Evolutionary conservation across 805 yeast genomes (phyloP).

Genomic region (Suhomyces kilbournensis): DNA sequence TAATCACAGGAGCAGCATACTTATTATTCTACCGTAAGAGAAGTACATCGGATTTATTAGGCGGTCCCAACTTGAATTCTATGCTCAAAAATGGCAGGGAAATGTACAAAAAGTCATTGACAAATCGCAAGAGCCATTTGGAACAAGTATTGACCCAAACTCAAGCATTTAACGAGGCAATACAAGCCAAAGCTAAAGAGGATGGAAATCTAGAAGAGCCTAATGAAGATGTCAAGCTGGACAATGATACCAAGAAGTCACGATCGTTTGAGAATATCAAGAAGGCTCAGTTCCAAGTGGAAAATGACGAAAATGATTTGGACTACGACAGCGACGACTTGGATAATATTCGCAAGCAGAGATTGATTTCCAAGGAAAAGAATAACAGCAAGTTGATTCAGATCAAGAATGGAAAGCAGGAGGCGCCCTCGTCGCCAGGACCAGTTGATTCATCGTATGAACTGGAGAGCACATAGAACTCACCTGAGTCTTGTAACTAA

Average conservation of each 20-base stretch:
- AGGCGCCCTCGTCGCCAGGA: constrained; percentile 20
- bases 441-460: constrained; percentile 1
- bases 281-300: constrained; percentile 10
- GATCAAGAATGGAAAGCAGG: constrained; percentile 21
- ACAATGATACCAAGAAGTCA: not conserved
- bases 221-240: not conserved
- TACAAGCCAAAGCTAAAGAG: constrained; percentile 1
- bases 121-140: constrained; percentile 10
- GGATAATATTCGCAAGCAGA: constrained; percentile 23
- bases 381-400: constrained; percentile 22
- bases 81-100: constrained; percentile 42
- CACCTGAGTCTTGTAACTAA: not conserved
- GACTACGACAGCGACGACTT: constrained; percentile 12
- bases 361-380: constrained; percentile 23
- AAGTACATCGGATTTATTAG: constrained; percentile 36
- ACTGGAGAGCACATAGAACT: not conserved
- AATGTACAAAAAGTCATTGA: constrained; percentile 14
- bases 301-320: constrained; percentile 10
- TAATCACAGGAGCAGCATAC: constrained; percentile 79
- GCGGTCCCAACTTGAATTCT: constrained; percentile 44
- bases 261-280: constrained; percentile 7
- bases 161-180: constrained; percentile 5
- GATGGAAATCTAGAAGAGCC: not conserved
- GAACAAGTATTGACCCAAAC: constrained; percentile 16
- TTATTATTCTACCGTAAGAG: constrained; percentile 75